phyloP scores from a whole-genome alignment of 345 rosid species.

The Brassica carinata region DNA sequence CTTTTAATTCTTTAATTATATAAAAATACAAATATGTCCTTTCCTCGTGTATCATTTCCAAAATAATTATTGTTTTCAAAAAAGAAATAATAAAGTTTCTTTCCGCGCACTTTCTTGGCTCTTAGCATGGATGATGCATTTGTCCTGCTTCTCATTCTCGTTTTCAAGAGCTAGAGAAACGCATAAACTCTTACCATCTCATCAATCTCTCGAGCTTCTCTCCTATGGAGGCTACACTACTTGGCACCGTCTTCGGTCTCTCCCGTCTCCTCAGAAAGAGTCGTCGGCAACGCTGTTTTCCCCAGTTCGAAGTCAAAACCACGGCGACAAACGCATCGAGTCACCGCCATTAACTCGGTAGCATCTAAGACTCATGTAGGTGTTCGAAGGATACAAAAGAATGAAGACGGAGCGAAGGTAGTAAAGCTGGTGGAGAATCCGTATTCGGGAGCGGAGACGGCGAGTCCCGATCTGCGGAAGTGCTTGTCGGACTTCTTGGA shows the following conservation, averaged over 20 bases:
- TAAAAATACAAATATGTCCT: neutral
- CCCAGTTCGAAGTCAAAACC: neutral
- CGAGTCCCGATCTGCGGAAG: conserved; percentile 35
- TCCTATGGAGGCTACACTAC: conserved; percentile 17
- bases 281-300: neutral
- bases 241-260: neutral
- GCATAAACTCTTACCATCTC: neutral
- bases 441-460: conserved; percentile 24
- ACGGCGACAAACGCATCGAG: neutral
- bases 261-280: neutral
- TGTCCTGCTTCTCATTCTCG: neutral
- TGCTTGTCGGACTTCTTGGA: conserved; percentile 46
- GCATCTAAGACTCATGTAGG: neutral
- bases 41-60: neutral
- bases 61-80: neutral
- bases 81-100: neutral
- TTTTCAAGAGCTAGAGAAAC: neutral
- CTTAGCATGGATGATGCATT: neutral
- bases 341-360: conserved; percentile 10
- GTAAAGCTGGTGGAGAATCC: conserved; percentile 34
- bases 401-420: neutral
- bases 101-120: conserved; percentile 22
- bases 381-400: neutral
- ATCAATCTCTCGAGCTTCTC: neutral
- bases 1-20: neutral